Evolutionary conservation across 768 basidiomycete genomes (phyloP).

Genomic region (Russula abietina): DNA sequence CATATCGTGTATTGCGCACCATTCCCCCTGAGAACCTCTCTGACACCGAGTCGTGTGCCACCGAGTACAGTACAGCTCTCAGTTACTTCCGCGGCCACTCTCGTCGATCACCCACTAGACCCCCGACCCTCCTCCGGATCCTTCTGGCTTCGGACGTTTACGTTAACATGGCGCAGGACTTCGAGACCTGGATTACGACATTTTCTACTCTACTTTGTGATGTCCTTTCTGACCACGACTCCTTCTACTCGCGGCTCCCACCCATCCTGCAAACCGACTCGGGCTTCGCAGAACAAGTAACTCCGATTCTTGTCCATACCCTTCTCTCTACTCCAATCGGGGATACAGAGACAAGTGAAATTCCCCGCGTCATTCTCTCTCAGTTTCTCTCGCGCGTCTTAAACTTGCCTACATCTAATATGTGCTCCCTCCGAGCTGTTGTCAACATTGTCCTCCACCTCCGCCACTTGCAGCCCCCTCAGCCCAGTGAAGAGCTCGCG

Average conservation of each 20-base stretch:
- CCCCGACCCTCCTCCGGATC: conserved; percentile 36
- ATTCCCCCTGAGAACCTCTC: conserved; percentile 19
- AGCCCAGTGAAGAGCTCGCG: conserved; percentile 38
- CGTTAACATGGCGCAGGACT: conserved; percentile 42
- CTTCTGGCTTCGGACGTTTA: conserved; percentile 34
- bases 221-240: conserved; percentile 45
- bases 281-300: conserved; percentile 55
- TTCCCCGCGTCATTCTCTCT: conserved; percentile 36
- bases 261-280: conserved; percentile 51
- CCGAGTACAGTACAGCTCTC: conserved; percentile 26
- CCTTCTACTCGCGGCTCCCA: conserved; percentile 64
- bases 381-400: conserved; percentile 56
- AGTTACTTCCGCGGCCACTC: conserved; percentile 28
- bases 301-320: conserved; percentile 73
- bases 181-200: conserved; percentile 55
- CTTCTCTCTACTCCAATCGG: conserved; percentile 37
- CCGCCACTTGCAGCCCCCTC: conserved; percentile 51
- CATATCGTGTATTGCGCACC: conserved; percentile 22
- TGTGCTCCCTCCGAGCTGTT: conserved; percentile 48
- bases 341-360: conserved; percentile 25
- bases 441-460: conserved; percentile 77
- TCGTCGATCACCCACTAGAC: conserved; percentile 23
- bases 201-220: conserved; percentile 55
- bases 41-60: conserved; percentile 8
- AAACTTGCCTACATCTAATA: conserved; percentile 33